Conservation (phyloP, 106 monocot genomes). For the Dendrobium catenatum region DNA sequence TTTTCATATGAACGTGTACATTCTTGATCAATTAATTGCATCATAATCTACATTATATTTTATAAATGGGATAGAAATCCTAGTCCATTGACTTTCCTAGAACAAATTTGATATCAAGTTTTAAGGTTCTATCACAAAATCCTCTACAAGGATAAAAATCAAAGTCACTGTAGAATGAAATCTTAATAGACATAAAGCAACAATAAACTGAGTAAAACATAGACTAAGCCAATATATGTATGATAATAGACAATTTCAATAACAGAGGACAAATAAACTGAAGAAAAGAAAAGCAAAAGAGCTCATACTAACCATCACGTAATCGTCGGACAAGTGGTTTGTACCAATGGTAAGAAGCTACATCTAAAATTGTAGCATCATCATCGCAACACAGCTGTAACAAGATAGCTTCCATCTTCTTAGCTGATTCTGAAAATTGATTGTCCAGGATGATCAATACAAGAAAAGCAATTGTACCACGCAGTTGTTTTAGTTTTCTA, state of each 20-base stretch:
- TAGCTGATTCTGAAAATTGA: constrained; percentile 1
- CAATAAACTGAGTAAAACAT: too few species aligned
- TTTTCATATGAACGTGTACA: too few species aligned
- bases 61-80: too few species aligned
- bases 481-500: constrained; percentile 9
- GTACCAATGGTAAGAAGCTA: constrained; percentile 19
- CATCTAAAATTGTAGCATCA: constrained; percentile 8
- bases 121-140: too few species aligned
- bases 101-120: too few species aligned
- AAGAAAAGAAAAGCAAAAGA: neutral
- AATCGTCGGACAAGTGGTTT: constrained; percentile 16
- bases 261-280: neutral
- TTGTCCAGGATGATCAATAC: constrained; percentile 9
- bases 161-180: too few species aligned
- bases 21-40: too few species aligned
- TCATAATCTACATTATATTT: too few species aligned
- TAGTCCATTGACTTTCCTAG: too few species aligned
- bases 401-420: constrained; percentile 19
- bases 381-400: constrained; percentile 17
- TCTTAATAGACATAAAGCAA: too few species aligned
- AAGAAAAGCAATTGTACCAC: constrained; percentile 8
- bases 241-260: neutral
- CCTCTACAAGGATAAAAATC: too few species aligned
- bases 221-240: too few species aligned
- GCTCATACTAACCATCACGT: constrained; percentile 7